A percentile compares a stretch with the other conserved stretches of the same genome.
These are phyloP conservation scores for Xylariomycetidae sp. DNA, from an alignment of 2,329 filamentous ascomycete genomes.

Conservation along the genomic window DNA sequence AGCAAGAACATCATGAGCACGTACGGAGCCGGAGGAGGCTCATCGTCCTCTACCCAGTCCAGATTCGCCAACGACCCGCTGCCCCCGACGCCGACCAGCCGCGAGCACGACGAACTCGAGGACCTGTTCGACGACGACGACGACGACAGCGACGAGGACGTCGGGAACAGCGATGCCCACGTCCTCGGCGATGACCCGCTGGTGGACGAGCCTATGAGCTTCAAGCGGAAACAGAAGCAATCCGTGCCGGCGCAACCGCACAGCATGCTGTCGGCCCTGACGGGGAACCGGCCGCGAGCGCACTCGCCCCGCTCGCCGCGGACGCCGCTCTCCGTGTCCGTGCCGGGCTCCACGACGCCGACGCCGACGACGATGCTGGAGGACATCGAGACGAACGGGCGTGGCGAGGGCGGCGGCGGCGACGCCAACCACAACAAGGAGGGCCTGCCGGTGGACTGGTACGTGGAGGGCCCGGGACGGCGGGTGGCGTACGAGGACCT, in stretches of 20 bases:
- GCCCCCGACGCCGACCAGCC: slow-evolving; percentile 26
- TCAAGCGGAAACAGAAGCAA: slow-evolving; percentile 62
- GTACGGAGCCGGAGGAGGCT: slow-evolving; percentile 21
- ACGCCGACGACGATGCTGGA: slow-evolving; percentile 4
- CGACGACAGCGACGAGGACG: slow-evolving; percentile 21
- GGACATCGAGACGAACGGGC: not conserved
- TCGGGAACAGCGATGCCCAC: slow-evolving; percentile 1
- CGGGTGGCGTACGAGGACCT: slow-evolving; percentile 93
- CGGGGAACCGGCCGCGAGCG: slow-evolving; percentile 29
- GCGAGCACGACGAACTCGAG: slow-evolving; percentile 24
- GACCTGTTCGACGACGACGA: slow-evolving; percentile 18
- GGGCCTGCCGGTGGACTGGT: slow-evolving; percentile 65
- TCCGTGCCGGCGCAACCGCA: slow-evolving; percentile 39
- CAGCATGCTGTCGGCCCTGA: slow-evolving; percentile 44
- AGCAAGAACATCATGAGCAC: slow-evolving; percentile 23
- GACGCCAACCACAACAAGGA: slow-evolving; percentile 34
- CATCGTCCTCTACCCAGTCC: slow-evolving; percentile 21
- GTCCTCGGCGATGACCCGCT: slow-evolving; percentile 49
- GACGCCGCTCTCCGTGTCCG: slow-evolving; percentile 11
- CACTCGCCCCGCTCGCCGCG: slow-evolving; percentile 7
- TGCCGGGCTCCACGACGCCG: slow-evolving; percentile 10
- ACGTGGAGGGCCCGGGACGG: slow-evolving; percentile 79
- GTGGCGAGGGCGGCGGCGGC: not conserved
- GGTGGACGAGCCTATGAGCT: slow-evolving; percentile 50
- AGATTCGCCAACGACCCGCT: slow-evolving; percentile 15